Conservation (phyloP, 1,284 basidiomycete species). For the Ustilago hordei region DNA sequence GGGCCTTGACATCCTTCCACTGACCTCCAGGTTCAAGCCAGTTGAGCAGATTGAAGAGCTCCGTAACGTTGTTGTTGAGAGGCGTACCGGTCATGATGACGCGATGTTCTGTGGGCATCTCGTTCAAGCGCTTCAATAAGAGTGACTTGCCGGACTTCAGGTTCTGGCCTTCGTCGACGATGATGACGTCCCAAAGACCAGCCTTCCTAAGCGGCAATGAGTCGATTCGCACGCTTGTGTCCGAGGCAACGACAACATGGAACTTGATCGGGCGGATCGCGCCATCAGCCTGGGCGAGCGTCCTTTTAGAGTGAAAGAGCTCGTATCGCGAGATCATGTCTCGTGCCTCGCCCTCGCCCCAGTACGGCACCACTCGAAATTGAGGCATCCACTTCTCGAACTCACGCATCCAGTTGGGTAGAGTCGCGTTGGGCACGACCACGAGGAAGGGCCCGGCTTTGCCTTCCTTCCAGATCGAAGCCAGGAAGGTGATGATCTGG, state of each 20-base stretch:
- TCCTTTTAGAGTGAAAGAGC: conserved; percentile 75
- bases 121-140: conserved; percentile 84
- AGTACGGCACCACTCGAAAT: conserved; percentile 83
- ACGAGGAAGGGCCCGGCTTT: conserved; percentile 83
- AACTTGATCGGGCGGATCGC: conserved; percentile 50
- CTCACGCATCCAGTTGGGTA: conserved; percentile 84
- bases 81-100: conserved; percentile 95
- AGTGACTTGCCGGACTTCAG: conserved; percentile 75
- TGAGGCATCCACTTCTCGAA: conserved; percentile 86
- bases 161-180: conserved; percentile 93
- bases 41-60: conserved; percentile 71
- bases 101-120: conserved; percentile 82
- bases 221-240: conserved; percentile 37
- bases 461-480: conserved; percentile 74
- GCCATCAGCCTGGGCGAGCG: conserved; percentile 56
- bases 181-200: conserved; percentile 89
- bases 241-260: conserved; percentile 58
- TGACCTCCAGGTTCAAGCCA: conserved; percentile 53
- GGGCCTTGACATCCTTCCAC: conserved; percentile 50
- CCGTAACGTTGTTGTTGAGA: conserved; percentile 94
- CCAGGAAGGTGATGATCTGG: conserved; percentile 87
- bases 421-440: conserved; percentile 92
- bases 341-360: conserved; percentile 75
- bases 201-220: conserved; percentile 75
- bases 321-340: conserved; percentile 86